Base-by-base conservation (phyloP, 2,329 filamentous ascomycete genomes). In the Neodidymelliopsis sp. region DNA sequence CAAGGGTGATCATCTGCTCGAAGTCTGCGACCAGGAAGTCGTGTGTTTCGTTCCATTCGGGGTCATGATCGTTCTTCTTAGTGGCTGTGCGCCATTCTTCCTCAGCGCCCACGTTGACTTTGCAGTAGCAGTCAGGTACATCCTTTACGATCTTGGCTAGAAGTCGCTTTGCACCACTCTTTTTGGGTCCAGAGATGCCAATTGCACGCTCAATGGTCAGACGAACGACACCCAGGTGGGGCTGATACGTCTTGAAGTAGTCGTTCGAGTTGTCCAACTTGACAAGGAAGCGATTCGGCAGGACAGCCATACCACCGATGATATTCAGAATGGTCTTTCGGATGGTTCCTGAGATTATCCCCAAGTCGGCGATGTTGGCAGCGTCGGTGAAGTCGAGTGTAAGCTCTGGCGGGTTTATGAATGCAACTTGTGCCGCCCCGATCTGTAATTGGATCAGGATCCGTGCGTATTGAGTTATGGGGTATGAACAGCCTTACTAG, bases 221-320 rank as follows among this genome's bases (percentile, higher is more conserved):
- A 11, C 77, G 76, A 8, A 79, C 54, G 5, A 75, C 65, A 33
- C 78, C 78, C 4, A 73, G 55, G 16, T 75, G 74, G 12, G 71
- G 74, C 35, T 77, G 70, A 63, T 76, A 78, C 0, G 77, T 76
- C 62, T 74, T 74, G 72, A 80, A 79, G 61, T 74, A 80, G 66
- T 80, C 77, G 59, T 72, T 76, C 50, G 69, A 72, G 49, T 62
- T 47, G 57, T 78, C 76, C 6, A 80, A 68, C 60, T 79, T 80
- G 59, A 79, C 73, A 10, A 79, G 71, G 64, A 74, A 78, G 35
- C 78, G 77, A 60, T 80, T 80, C 7, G 78, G 78, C 9, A 80
- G 73, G 4, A 78, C 76, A 4, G 71, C 70, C 74, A 80, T 78
- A 50, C 71, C 69, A 9, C 64, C 62, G 46, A 80, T 75, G 57